These are phyloP conservation scores for Geotrichum reessii DNA, from an alignment of 1,139 yeast genomes.

Conservation along the genomic window DNA sequence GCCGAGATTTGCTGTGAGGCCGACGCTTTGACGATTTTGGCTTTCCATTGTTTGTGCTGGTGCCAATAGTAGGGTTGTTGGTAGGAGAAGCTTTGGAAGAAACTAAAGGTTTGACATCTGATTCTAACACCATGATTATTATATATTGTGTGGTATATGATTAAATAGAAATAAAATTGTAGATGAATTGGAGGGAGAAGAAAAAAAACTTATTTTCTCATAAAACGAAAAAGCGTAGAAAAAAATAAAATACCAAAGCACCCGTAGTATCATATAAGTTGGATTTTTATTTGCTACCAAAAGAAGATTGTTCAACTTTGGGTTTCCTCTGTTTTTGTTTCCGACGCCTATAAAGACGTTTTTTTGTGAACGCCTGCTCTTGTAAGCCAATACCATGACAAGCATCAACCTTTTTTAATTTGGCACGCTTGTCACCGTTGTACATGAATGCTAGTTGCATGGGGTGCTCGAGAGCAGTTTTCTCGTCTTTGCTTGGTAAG, in stretches of 20 bases:
- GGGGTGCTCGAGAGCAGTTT: background rate
- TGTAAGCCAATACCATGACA: background rate
- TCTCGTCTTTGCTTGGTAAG: background rate
- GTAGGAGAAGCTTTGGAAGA: background rate
- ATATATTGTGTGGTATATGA: background rate
- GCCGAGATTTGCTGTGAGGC: constrained; percentile 74
- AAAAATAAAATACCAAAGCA: background rate
- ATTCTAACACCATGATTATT: background rate
- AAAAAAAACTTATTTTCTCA: background rate
- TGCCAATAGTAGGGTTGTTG: background rate
- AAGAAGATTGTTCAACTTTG: background rate
- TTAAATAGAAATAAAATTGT: background rate
- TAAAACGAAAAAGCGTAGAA: background rate
- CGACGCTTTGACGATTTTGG: constrained; percentile 30
- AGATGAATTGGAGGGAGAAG: background rate
- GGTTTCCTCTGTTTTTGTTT: background rate
- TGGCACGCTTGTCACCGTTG: background rate
- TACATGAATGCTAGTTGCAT: background rate
- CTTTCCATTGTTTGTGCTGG: constrained; percentile 7
- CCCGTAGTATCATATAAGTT: background rate
- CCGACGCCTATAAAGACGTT: background rate
- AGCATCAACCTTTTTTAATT: background rate
- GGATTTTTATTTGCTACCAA: background rate
- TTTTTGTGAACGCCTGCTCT: background rate
- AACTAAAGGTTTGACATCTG: background rate